Conservation (phyloP, 73 alveolate genomes). For the Uronychia binucleata region DNA sequence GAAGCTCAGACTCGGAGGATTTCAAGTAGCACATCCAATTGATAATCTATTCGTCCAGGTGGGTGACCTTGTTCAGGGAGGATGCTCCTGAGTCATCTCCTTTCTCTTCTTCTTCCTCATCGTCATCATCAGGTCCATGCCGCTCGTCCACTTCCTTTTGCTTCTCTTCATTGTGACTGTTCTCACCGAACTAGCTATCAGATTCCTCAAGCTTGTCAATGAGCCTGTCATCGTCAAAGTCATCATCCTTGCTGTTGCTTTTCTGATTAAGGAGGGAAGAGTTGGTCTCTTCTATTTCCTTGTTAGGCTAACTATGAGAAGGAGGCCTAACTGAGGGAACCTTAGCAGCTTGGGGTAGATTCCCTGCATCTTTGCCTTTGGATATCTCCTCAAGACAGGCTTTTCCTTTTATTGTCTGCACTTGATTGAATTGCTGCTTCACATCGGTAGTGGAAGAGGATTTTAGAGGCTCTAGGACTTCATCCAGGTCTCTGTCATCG, state of each 20-base stretch:
- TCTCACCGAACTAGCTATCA: too few relatives aligned
- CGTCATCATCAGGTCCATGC: neutral
- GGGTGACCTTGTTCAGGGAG: neutral
- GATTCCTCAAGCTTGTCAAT: too few relatives aligned
- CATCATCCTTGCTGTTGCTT: neutral
- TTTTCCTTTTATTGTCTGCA: neutral
- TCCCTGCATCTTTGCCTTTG: too few relatives aligned
- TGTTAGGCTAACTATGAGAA: neutral
- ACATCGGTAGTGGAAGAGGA: slow-evolving; percentile 3
- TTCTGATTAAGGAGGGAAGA: neutral
- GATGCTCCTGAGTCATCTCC: too few relatives aligned
- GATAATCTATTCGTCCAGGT: neutral
- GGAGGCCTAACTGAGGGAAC: too few relatives aligned
- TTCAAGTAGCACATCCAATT: too few relatives aligned
- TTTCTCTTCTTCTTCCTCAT: neutral
- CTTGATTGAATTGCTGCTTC: neutral
- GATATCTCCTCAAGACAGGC: neutral
- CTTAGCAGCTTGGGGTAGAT: too few relatives aligned
- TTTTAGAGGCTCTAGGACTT: slow-evolving; percentile 11
- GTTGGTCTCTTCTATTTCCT: neutral
- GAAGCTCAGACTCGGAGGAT: too few relatives aligned
- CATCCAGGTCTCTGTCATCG: slow-evolving; percentile 29
- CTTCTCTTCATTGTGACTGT: too few relatives aligned
- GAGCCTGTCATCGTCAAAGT: neutral
- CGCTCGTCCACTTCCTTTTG: neutral